Evolutionary conservation across 768 basidiomycete genomes (phyloP).

Genomic region (Suillus americanus): DNA sequence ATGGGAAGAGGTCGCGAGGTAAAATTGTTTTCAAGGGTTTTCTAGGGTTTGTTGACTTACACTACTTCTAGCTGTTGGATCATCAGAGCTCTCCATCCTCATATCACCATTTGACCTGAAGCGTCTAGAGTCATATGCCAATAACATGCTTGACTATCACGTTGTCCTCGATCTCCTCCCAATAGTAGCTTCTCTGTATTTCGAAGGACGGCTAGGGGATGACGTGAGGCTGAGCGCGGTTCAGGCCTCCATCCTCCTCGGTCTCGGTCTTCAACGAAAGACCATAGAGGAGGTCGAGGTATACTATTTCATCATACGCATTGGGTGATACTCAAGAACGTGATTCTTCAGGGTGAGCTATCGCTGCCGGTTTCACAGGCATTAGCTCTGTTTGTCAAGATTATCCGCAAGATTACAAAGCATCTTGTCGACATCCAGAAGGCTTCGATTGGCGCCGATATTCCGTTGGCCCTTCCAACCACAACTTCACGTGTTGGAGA

Average conservation of each 20-base stretch:
- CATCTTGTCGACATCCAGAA: conserved; percentile 77
- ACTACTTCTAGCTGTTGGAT: conserved; percentile 31
- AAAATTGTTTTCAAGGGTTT: conserved; percentile 27
- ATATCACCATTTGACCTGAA: conserved; percentile 94
- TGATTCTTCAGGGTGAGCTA: conserved; percentile 62
- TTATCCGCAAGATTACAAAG: conserved; percentile 81
- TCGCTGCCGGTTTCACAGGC: conserved; percentile 83
- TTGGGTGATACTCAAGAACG: background rate
- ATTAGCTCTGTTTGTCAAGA: conserved; percentile 89
- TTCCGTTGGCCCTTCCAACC: conserved; percentile 44
- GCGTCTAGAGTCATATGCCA: conserved; percentile 91
- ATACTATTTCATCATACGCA: conserved; percentile 17
- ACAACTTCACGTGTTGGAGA: conserved; percentile 11
- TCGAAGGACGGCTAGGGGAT: conserved; percentile 67
- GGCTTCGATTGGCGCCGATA: conserved; percentile 64
- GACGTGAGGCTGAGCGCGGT: conserved; percentile 78
- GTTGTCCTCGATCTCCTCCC: conserved; percentile 93
- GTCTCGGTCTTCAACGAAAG: conserved; percentile 88
- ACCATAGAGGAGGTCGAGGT: conserved; percentile 88
- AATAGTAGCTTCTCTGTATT: conserved; percentile 76
- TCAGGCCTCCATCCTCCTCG: conserved; percentile 88
- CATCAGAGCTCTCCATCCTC: conserved; percentile 55
- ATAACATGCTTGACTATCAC: conserved; percentile 96
- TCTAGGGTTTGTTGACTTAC: conserved; percentile 14
- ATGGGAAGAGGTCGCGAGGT: conserved; percentile 31